Evolutionary conservation across 163 green algal species (phyloP).

Genomic region (Smithsoniella earleae): DNA sequence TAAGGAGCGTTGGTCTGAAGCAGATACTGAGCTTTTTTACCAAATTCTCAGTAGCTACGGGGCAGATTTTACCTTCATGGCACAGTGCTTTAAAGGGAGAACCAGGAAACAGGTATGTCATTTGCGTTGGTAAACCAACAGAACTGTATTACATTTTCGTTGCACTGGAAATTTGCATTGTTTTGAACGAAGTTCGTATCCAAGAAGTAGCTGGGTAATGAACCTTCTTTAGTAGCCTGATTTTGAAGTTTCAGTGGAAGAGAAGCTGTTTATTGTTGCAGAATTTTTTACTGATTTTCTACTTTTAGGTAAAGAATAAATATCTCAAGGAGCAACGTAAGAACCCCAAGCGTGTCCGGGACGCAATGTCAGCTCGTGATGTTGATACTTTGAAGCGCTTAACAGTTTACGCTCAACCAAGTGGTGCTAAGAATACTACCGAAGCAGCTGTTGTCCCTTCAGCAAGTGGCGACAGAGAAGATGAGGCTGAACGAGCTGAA

Average conservation of each 20-base stretch:
- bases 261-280: not conserved
- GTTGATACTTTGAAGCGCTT: not conserved
- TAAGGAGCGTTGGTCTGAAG: conserved; percentile 2
- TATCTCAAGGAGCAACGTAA: conserved; percentile 19
- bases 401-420: too few relatives aligned
- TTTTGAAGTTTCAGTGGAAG: too few relatives aligned
- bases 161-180: not conserved
- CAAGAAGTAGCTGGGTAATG: not conserved
- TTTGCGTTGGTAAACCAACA: not conserved
- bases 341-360: not conserved
- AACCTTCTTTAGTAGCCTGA: too few relatives aligned
- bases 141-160: not conserved
- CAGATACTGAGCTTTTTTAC: conserved; percentile 26
- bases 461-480: too few relatives aligned
- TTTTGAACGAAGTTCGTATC: not conserved
- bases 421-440: too few relatives aligned
- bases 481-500: too few relatives aligned
- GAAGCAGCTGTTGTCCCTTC: too few relatives aligned
- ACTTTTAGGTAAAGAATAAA: conserved; percentile 21
- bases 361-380: not conserved
- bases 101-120: conserved; percentile 24
- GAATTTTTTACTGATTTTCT: not conserved
- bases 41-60: conserved; percentile 13
- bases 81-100: conserved; percentile 12
- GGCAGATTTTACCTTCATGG: conserved; percentile 29